Conservation (phyloP, 371 early-diverging fungal species). For the Choanephora cucurbitarum region DNA sequence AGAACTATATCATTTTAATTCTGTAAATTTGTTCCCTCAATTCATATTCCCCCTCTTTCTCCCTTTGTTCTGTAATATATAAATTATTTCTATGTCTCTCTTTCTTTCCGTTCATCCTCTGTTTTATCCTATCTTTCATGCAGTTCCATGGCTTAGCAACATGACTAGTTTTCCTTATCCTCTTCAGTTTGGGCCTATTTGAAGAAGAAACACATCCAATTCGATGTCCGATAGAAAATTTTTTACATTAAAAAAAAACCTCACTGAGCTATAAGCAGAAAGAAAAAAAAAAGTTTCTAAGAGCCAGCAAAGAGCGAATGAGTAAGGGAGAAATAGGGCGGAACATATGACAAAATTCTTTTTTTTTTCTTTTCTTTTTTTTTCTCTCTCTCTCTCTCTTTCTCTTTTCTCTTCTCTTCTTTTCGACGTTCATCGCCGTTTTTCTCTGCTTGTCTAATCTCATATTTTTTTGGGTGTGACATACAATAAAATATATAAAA, state of each 20-base stretch:
- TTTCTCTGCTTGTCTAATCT: constrained; percentile 31
- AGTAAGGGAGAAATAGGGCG: neutral
- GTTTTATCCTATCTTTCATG: too few relatives aligned
- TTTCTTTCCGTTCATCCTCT: too few relatives aligned
- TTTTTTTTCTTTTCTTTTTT: constrained; percentile 3
- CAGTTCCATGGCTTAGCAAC: neutral
- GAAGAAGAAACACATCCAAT: neutral
- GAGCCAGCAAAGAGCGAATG: neutral
- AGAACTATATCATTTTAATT: too few relatives aligned
- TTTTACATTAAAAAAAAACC: neutral
- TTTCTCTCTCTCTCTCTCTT: constrained; percentile 24
- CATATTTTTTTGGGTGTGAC: constrained; percentile 28
- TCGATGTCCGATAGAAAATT: neutral
- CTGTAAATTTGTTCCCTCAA: too few relatives aligned
- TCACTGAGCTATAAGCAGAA: neutral
- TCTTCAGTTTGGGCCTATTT: neutral
- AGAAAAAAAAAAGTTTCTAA: neutral
- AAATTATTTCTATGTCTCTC: too few relatives aligned
- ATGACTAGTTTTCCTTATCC: neutral
- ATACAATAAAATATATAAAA: constrained; percentile 38
- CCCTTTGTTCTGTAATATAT: too few relatives aligned
- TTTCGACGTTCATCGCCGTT: constrained; percentile 38
- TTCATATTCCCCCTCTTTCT: too few relatives aligned
- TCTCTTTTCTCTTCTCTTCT: constrained; percentile 22
- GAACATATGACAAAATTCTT: neutral